Evolutionary conservation across 352 stramenopile genomes (phyloP).

Genomic region (Hyaloperonospora brassicae): DNA sequence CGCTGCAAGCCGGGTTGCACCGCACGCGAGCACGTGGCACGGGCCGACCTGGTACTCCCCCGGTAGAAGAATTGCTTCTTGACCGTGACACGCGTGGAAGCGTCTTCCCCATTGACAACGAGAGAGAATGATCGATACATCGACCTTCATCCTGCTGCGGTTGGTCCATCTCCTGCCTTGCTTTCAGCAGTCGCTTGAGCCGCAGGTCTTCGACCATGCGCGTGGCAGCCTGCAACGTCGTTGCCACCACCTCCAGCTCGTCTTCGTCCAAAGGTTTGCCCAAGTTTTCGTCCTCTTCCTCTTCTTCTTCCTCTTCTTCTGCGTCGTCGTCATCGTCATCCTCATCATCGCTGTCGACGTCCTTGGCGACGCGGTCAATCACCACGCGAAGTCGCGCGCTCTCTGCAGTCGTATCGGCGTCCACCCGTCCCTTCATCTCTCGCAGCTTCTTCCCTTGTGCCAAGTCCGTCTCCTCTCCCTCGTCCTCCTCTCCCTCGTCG

Average conservation of each 20-base stretch:
- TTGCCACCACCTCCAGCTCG: conserved; percentile 36
- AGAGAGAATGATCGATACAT: conserved; percentile 7
- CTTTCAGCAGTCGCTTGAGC: conserved; percentile 46
- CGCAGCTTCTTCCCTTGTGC: conserved; percentile 7
- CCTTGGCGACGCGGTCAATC: not conserved
- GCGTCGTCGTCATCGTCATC: conserved; percentile 44
- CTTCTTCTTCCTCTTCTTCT: conserved; percentile 30
- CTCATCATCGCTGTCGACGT: conserved; percentile 4
- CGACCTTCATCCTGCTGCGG: conserved; percentile 16
- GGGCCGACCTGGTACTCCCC: conserved; percentile 30
- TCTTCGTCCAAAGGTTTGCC: conserved; percentile 33
- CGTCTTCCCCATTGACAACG: conserved; percentile 9
- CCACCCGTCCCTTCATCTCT: conserved; percentile 14
- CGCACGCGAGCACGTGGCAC: conserved; percentile 29
- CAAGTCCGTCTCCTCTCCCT: conserved; percentile 23
- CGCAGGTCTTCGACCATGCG: conserved; percentile 50
- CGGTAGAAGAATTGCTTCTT: conserved; percentile 1
- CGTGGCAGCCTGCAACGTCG: conserved; percentile 47
- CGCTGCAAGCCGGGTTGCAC: conserved; percentile 32
- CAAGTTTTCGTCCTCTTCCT: conserved; percentile 24
- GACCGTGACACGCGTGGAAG: conserved; percentile 5
- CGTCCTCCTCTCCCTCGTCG: conserved; percentile 16
- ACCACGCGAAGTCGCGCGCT: conserved; percentile 13
- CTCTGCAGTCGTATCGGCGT: conserved; percentile 1
- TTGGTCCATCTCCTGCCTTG: conserved; percentile 33